phyloP scores from a whole-genome alignment of 1,284 basidiomycete species.

The Microbotryum silenes-acaulis region DNA sequence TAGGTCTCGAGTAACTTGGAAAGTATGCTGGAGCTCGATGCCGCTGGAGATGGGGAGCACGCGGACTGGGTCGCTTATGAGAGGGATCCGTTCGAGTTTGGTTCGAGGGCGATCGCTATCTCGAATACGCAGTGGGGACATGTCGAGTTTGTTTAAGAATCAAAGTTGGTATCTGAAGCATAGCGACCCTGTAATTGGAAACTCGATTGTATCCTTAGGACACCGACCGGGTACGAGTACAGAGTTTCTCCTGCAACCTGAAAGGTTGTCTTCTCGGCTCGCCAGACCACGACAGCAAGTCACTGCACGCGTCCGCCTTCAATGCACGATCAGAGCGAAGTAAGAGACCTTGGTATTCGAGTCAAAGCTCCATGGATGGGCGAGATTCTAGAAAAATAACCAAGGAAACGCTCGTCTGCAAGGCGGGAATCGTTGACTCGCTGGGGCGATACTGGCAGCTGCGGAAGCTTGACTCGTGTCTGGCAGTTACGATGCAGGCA shows the following conservation, averaged over 20 bases:
- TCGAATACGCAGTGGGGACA: not conserved
- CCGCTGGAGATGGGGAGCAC: conserved; percentile 33
- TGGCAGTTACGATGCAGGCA: too few relatives aligned
- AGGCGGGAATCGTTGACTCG: too few relatives aligned
- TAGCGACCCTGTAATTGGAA: not conserved
- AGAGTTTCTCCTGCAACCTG: not conserved
- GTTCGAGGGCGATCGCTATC: conserved; percentile 14
- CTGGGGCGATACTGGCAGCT: too few relatives aligned
- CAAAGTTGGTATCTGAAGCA: not conserved
- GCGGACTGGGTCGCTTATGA: conserved; percentile 60
- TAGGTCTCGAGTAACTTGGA: conserved; percentile 59
- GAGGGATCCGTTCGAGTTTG: conserved; percentile 35
- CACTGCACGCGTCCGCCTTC: not conserved
- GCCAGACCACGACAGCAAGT: not conserved
- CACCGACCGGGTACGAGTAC: not conserved
- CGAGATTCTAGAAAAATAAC: too few relatives aligned
- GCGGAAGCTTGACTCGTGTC: too few relatives aligned
- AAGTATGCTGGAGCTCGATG: conserved; percentile 53
- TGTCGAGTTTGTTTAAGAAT: not conserved
- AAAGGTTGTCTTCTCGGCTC: not conserved
- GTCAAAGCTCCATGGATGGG: too few relatives aligned
- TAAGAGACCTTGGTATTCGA: too few relatives aligned
- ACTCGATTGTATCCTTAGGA: too few relatives aligned
- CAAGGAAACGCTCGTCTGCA: too few relatives aligned
- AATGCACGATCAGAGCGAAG: not conserved